phyloP scores from a whole-genome alignment of 1,139 yeast genomes.

The Yamadazyma mexicana region DNA sequence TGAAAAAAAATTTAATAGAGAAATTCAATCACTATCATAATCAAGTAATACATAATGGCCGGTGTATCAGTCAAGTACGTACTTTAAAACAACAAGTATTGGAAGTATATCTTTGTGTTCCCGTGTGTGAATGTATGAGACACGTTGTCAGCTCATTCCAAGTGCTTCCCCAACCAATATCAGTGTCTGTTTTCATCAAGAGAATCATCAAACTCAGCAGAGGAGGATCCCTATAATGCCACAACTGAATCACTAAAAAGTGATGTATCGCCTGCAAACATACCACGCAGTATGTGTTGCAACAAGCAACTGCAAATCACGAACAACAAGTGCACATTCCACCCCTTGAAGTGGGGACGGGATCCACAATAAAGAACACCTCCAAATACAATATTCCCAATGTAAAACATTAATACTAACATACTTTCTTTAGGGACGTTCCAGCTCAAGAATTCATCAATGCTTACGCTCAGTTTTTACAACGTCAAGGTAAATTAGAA shows the following conservation, averaged over 20 bases:
- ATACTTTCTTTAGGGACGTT: slow-evolving; percentile 82
- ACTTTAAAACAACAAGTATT: slow-evolving; percentile 6
- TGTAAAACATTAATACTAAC: slow-evolving; percentile 36
- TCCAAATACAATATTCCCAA: too few species aligned
- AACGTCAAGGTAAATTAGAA: slow-evolving; percentile 99
- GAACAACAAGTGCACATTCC: too few species aligned
- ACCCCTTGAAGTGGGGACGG: too few species aligned
- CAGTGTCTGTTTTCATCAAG: too few species aligned
- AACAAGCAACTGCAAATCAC: too few species aligned
- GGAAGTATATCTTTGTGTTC: not conserved
- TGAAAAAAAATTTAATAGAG: slow-evolving; percentile 16
- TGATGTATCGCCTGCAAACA: too few species aligned
- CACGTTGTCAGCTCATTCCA: not conserved
- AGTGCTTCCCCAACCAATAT: too few species aligned
- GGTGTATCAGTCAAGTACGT: slow-evolving; percentile 99
- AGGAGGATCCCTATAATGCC: too few species aligned
- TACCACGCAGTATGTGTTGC: too few species aligned
- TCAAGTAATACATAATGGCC: slow-evolving; percentile 58
- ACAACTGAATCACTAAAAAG: too few species aligned
- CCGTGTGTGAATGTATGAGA: not conserved
- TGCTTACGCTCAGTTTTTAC: slow-evolving; percentile 99
- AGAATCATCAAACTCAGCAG: too few species aligned
- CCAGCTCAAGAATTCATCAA: slow-evolving; percentile 99
- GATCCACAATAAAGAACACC: too few species aligned
- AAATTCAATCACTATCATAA: slow-evolving; percentile 14